phyloP scores from a whole-genome alignment of 306 rosid species.

The Ziziphus jujuba region DNA sequence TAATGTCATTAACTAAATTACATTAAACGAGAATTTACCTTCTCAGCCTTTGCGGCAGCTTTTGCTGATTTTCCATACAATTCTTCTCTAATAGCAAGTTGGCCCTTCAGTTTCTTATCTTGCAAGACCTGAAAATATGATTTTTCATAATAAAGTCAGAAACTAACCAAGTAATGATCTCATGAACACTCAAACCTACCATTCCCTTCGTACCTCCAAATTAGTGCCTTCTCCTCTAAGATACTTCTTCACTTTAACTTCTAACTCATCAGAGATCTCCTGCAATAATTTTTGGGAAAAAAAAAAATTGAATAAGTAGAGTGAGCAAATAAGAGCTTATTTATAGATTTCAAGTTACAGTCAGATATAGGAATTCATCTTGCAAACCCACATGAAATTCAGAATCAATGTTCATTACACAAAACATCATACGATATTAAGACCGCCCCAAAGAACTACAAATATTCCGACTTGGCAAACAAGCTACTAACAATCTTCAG shows the following conservation, averaged over 20 bases:
- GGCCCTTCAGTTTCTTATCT: slow-evolving; percentile 79
- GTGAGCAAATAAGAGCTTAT: background rate
- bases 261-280: slow-evolving; percentile 59
- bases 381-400: no score
- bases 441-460: no score
- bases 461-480: no score
- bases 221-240: slow-evolving; percentile 70
- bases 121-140: slow-evolving; percentile 48
- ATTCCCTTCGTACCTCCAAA: slow-evolving; percentile 50
- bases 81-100: slow-evolving; percentile 57
- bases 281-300: slow-evolving; percentile 19
- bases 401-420: no score
- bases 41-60: slow-evolving; percentile 76
- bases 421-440: no score
- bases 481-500: no score
- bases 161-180: background rate
- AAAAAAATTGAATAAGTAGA: background rate
- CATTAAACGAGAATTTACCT: slow-evolving; percentile 39
- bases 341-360: no score
- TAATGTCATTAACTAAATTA: background rate
- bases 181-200: slow-evolving; percentile 1
- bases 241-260: slow-evolving; percentile 59
- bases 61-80: slow-evolving; percentile 66
- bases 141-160: background rate
- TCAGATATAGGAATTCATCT: no score